Base-by-base conservation (phyloP, 768 basidiomycete genomes). In the Lentinula edodes region DNA sequence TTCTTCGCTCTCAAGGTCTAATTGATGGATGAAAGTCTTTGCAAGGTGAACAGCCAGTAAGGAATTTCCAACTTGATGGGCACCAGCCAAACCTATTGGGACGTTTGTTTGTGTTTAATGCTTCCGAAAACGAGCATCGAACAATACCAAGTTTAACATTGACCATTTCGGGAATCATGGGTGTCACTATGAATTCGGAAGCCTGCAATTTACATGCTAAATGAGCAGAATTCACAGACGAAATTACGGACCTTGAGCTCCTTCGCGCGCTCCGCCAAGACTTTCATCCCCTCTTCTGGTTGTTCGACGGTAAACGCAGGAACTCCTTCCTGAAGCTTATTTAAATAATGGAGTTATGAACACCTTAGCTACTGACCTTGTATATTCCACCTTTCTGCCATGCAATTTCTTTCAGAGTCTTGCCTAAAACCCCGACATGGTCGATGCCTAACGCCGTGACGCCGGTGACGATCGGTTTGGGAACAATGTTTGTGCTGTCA, bases 341-440 rank as follows among this genome's bases (percentile, higher is more conserved):
- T 56, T 18, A 60, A 46, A 57, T n/a, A 32, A 28, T 55, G 46
- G 35, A 55, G 41, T 48, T 15, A 9, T 28, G 16, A 18, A 23
- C 34, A 5, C 39, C n/a, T 39, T 16, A 18, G 23, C 36, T 34
- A 64, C 75, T 34, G 56, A 85, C 90, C 82, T 99, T 99, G 75
- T 89, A 98, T 57, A 99, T 98, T 1, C 97, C 97, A 34, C 89
- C 93, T 72, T 99, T 99, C 69, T 98, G 96, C 82, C 85, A 85
- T 1, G 95, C 92, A 65, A 99, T 98, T 68, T 97, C 92, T 38
- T 78, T 74, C 4, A 98, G 74, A 0, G 95, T 97, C 67, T 89
- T 89, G 0, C 97, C 97, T 1, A 99, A 80, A 28, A 97, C 85
- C 60, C 80, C 76, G 46, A 91, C 85, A 74, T 99, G 97, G 69